Base-by-base conservation (phyloP, 2,329 filamentous ascomycete genomes). In the Blastomyces percursus region DNA sequence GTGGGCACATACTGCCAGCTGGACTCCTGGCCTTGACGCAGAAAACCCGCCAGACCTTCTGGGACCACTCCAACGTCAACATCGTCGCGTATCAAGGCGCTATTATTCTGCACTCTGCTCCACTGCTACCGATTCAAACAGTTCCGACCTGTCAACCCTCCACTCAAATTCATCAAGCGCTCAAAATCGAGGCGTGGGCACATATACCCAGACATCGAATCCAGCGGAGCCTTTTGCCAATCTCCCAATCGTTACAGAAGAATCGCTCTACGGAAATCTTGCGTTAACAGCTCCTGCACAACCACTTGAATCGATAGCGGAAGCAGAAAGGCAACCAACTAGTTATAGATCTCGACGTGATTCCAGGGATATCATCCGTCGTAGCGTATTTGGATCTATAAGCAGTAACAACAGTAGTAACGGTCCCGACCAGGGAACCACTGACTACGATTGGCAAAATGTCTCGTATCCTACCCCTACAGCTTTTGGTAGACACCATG, bases 81-180 rank as follows among this genome's bases (percentile, higher is more conserved):
- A 35, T 35, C 40, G 16, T 21, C 61, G 32, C 54, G 14, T 21
- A 12, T 48, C 56, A 32, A 27, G 30, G 30, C 61, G 63, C 14
- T 64, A 59, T 30, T 64, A 64, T 60, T 30, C 63, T 19, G 60
- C 63, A n/a, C 3, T 61, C 38, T 2, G 54, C 30, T 12, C 48
- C 32, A 32, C 27, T 35, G 46, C 59, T 42, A 24, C 44, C 3
- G 21, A 21, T 30, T 44, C 24, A 21, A 42, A 48, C 32, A 14
- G 44, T 51, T 62, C 51, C 14, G 12, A 12, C 27, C 48, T 32
- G 27, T 11, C 60, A 35, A 40, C 32, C 1, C 30, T 4, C 40
- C 24, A 24, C 2, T 48, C 7, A 35, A 59, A 44, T 48, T 9
- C 56, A 48, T 14, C 24, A 32, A 48, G 12, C 32, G 27, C 24